A percentile compares a stretch with the other conserved stretches of the same genome.
These are phyloP conservation scores for Globomyces sp. DNA, from an alignment of 371 early-diverging fungal genomes.

Conservation along the genomic window DNA sequence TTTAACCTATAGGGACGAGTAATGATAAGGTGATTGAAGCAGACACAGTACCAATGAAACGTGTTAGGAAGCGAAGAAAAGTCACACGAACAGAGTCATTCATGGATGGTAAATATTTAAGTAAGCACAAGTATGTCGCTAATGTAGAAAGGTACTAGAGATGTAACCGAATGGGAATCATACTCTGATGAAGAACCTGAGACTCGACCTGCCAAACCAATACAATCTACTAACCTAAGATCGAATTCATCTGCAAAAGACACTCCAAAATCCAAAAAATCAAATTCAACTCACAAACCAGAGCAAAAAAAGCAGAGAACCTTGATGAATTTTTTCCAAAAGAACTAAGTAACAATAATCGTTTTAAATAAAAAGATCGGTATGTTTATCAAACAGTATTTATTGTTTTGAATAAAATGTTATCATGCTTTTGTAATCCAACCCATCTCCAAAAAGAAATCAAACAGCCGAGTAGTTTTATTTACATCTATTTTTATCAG, in stretches of 20 bases:
- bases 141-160: constrained; percentile 6
- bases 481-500: constrained; percentile 86
- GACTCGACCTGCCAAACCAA: neutral
- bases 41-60: neutral
- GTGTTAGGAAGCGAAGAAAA: constrained; percentile 11
- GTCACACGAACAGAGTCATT: constrained; percentile 1
- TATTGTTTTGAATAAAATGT: neutral
- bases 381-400: no score
- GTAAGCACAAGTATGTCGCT: neutral
- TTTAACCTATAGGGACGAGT: neutral
- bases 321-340: constrained; percentile 6
- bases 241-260: neutral
- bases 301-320: neutral
- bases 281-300: constrained; percentile 4
- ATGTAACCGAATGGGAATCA: constrained; percentile 12
- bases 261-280: constrained; percentile 2
- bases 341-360: neutral
- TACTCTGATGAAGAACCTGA: constrained; percentile 12
- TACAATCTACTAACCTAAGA: neutral
- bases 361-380: neutral
- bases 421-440: constrained; percentile 61
- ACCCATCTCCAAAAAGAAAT: constrained; percentile 86
- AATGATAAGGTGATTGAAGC: neutral
- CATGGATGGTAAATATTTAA: constrained; percentile 18
- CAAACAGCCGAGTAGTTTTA: constrained; percentile 80